Base-by-base conservation (phyloP, 352 stramenopile species). In the Paralagenidium karlingii region DNA sequence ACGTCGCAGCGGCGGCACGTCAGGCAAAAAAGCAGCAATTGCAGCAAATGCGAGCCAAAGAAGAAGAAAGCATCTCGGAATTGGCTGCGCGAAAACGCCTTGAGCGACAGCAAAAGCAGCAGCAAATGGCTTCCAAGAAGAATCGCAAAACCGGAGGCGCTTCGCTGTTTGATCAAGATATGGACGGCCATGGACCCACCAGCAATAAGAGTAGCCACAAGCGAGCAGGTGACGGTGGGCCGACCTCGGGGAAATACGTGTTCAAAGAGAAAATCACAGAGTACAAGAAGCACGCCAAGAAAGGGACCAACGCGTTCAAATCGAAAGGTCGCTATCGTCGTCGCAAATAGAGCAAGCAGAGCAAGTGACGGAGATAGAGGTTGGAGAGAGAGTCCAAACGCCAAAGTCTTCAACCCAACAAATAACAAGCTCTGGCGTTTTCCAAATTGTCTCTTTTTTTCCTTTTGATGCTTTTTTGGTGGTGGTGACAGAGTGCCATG, bases 201-300 rank as follows among this genome's bases (percentile, higher is more conserved):
- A 36, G 22, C 19, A 36, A 36, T 16, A 16, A 36, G 22, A 36
- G 30, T 7, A 16, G 30, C 16, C 7, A 7, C 16, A 7, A 16
- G 19, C 16, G 7, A 36, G 22, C 7, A 36, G 16, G 30, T 36
- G 29, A 38, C 26, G 26, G 25, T 45, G n/a, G 13, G n/a, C n/a
- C n/a, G n/a, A n/a, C n/a, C n/a, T n/a, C n/a, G n/a, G n/a, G n/a
- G n/a, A n/a, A n/a, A n/a, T 91, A 85, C 46, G 75, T 86, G 53
- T 90, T 89, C 55, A 93, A 94, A 56, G 74, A 93, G 65, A 92
- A 91, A 45, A 92, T 94, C 55, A 94, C 82, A 52, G 68, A 80
- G 55, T 82, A 68, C 43, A 89, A 91, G 61, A 91, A 89, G 57
- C 68, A 93, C 44, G 74, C 77, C 20, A 95, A 96, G 64, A 85